Base-by-base conservation (phyloP, 176 grass and related monocot genomes). In the Aegilops bicornis region DNA sequence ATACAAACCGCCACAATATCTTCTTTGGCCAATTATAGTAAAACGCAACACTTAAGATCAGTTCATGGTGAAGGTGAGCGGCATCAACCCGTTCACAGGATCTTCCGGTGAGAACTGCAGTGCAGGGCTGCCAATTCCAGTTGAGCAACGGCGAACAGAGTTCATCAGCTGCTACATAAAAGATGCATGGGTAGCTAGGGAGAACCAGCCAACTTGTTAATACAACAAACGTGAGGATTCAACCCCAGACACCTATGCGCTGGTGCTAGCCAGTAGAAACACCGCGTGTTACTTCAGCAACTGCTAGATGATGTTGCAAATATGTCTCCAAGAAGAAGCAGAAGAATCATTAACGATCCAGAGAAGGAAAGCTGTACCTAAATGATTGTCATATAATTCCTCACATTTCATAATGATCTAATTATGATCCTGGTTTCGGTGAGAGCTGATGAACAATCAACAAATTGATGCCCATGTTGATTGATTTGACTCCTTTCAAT, bases 1-100 rank as follows among this genome's bases (percentile, higher is more conserved):
- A 47, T 47, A 4, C 43, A 47, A 47, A 47, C 12, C 1, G 43
- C 12, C 43, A 4, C 12, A 14, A 47, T 4, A 47, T 47, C 14
- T 45, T 10, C 42, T 12, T 47, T 47, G 12, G 3, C 43, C 43
- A 48, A 48, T 15, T 48, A 15, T 45, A 39, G 12, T 48, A 48
- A 13, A 48, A 48, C 1, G 4, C 14, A 50, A 50, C 47, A 50
- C 4, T 50, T 50, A 50, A 50, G 47, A 50, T 50, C 47, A 16
- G 37, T 95, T 93, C 56, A 98, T 98, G 89, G 40, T 95, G 61
- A 95, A 92, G 84, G 93, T 14, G 93, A 89, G 95, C 4, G 95
- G 78, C 65, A 92, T 92, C 47, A 50, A 0, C 20, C 86, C 91
- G 0, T 86, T 92, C 62, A 91, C 86, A 14, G 93, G 89, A 0